Conservation (phyloP, 306 rosid species). For the Spatholobus suberectus region DNA sequence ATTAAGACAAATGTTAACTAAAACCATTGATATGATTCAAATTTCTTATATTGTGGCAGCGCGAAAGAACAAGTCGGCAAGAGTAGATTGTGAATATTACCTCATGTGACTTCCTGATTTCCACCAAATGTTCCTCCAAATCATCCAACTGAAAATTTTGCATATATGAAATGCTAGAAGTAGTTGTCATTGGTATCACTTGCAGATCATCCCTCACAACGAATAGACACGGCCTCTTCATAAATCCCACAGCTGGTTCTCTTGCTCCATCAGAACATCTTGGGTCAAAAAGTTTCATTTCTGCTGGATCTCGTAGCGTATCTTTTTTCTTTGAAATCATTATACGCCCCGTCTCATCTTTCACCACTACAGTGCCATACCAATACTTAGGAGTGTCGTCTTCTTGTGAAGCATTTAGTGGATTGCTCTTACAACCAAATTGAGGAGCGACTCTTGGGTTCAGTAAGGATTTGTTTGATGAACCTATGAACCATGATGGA, state of each 20-base stretch:
- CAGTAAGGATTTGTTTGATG: not conserved
- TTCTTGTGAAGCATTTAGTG: not conserved
- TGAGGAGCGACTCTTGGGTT: not conserved
- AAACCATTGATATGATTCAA: too few species aligned
- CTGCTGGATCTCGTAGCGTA: not conserved
- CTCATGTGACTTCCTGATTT: not conserved
- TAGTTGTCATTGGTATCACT: not conserved
- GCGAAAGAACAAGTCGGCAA: not conserved
- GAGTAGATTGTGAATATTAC: not conserved
- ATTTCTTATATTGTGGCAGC: not conserved
- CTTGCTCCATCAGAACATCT: not conserved
- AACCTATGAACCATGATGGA: not conserved
- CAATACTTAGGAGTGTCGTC: not conserved
- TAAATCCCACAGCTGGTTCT: not conserved
- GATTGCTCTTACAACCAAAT: not conserved
- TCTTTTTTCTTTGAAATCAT: not conserved
- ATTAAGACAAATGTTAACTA: not conserved
- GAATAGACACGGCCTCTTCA: constrained; percentile 24
- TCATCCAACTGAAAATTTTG: not conserved
- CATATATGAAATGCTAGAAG: constrained; percentile 12
- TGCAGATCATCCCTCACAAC: constrained; percentile 23
- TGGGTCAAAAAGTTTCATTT: constrained; percentile 16
- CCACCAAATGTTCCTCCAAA: not conserved
- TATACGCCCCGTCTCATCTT: not conserved
- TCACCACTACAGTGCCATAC: not conserved